These are phyloP conservation scores for Yarrowia yakushimensis DNA, from an alignment of 805 yeast species.

Conservation along the genomic window DNA sequence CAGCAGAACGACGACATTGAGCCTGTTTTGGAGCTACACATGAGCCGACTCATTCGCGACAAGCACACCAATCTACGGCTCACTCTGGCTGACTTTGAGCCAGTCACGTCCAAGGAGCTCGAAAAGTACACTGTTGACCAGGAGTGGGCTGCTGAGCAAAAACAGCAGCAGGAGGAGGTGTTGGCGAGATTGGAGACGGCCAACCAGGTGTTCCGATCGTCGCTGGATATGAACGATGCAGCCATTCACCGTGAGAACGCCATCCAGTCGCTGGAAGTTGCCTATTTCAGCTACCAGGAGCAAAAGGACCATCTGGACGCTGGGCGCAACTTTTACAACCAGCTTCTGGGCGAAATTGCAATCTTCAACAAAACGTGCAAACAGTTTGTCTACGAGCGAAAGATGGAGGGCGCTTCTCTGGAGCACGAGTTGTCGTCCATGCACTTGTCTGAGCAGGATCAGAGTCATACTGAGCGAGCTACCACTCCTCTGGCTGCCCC, in stretches of 20 bases:
- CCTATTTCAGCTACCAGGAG: conserved; percentile 51
- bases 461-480: neutral
- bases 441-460: neutral
- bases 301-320: conserved; percentile 58
- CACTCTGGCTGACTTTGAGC: conserved; percentile 30
- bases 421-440: conserved; percentile 35
- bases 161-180: conserved; percentile 41
- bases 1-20: conserved; percentile 19
- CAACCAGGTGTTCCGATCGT: conserved; percentile 30
- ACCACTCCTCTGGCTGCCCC: neutral
- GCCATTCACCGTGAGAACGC: conserved; percentile 46
- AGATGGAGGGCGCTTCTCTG: conserved; percentile 52
- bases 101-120: conserved; percentile 34
- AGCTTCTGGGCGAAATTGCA: conserved; percentile 49
- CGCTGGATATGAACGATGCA: conserved; percentile 34
- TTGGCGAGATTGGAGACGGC: conserved; percentile 40
- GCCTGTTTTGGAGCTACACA: neutral
- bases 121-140: conserved; percentile 48
- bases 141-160: conserved; percentile 44
- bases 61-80: neutral
- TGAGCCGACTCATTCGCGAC: neutral
- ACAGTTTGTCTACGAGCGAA: conserved; percentile 48
- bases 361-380: conserved; percentile 49
- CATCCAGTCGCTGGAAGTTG: conserved; percentile 51
- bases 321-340: conserved; percentile 68